Percentiles rank a stretch among this genome's conserved stretches.
These are phyloP conservation scores for Saxophila tyrrhenica DNA, from an alignment of 495 filamentous ascomycete species.

Conservation along the genomic window DNA sequence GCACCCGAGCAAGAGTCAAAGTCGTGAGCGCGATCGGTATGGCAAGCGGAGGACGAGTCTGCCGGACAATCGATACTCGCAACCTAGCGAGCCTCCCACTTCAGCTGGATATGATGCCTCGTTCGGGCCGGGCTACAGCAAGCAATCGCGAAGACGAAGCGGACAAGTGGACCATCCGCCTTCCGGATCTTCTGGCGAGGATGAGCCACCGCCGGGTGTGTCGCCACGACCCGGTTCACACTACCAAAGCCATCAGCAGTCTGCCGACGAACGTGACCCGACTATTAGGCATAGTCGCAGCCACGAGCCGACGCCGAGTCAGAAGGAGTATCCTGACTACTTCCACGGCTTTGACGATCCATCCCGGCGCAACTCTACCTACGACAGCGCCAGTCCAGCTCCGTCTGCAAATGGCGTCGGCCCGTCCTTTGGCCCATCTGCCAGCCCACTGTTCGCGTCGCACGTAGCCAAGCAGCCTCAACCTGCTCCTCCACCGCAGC, in stretches of 20 bases:
- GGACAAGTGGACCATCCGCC: slow-evolving; percentile 1
- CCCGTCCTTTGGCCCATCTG: slow-evolving; percentile 24
- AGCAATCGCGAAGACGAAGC: slow-evolving; percentile 4
- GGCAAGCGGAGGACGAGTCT: slow-evolving; percentile 12
- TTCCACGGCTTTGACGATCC: slow-evolving; percentile 10
- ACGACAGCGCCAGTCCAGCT: slow-evolving; percentile 1
- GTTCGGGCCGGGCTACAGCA: slow-evolving; percentile 4
- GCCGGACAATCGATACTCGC: slow-evolving; percentile 12
- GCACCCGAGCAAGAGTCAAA: slow-evolving; percentile 7
- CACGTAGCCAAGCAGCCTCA: slow-evolving; percentile 24
- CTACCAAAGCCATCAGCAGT: neutral
- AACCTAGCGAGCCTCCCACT: slow-evolving; percentile 13
- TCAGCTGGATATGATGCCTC: neutral
- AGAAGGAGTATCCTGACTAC: slow-evolving; percentile 25
- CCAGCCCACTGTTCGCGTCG: slow-evolving; percentile 28
- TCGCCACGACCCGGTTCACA: neutral
- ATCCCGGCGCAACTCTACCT: neutral
- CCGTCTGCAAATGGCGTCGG: neutral
- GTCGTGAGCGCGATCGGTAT: slow-evolving; percentile 7
- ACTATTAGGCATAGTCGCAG: slow-evolving; percentile 22
- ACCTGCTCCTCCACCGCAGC: neutral
- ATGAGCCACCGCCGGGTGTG: neutral
- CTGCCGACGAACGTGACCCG: slow-evolving; percentile 5
- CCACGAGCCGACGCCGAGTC: slow-evolving; percentile 27
- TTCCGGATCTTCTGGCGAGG: neutral